phyloP scores from a whole-genome alignment of 176 grass and related monocot genomes.

The Chloris gayana region DNA sequence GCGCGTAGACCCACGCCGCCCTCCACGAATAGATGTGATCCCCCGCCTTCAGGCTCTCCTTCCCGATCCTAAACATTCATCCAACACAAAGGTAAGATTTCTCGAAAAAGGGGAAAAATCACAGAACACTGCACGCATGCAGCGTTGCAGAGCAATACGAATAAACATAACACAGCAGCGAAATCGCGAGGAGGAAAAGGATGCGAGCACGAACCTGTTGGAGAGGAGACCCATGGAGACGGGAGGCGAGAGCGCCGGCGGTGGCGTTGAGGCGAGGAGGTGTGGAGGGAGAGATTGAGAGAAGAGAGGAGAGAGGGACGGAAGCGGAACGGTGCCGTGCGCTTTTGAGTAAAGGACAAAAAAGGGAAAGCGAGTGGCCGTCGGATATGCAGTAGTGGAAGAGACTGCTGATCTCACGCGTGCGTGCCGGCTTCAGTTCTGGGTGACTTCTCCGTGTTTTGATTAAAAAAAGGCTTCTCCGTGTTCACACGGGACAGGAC shows the following conservation, averaged over 20 bases:
- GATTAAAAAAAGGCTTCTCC: too few relatives aligned
- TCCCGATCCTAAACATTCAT: slow-evolving; percentile 48
- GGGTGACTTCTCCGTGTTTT: too few relatives aligned
- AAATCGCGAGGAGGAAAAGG: not conserved
- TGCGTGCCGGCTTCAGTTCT: not conserved
- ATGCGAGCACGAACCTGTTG: slow-evolving; percentile 33
- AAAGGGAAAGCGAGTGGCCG: not conserved
- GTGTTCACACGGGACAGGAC: too few relatives aligned
- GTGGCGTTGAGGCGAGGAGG: not conserved
- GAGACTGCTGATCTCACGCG: slow-evolving; percentile 17
- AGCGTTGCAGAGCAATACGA: not conserved
- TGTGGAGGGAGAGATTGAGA: not conserved
- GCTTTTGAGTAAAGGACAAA: not conserved
- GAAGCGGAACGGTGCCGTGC: slow-evolving; percentile 9
- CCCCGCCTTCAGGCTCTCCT: slow-evolving; percentile 68
- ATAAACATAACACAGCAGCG: not conserved
- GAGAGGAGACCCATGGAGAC: slow-evolving; percentile 57
- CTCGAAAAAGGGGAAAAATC: not conserved
- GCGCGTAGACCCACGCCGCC: slow-evolving; percentile 70
- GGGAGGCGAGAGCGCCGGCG: not conserved
- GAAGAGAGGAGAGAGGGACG: not conserved
- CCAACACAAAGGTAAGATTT: not conserved
- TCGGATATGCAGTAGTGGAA: slow-evolving; percentile 39
- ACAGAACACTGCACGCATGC: not conserved
- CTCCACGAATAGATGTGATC: slow-evolving; percentile 90